These are phyloP conservation scores for Daphne laureola DNA, from an alignment of 441 rosid species.

Conservation along the genomic window DNA sequence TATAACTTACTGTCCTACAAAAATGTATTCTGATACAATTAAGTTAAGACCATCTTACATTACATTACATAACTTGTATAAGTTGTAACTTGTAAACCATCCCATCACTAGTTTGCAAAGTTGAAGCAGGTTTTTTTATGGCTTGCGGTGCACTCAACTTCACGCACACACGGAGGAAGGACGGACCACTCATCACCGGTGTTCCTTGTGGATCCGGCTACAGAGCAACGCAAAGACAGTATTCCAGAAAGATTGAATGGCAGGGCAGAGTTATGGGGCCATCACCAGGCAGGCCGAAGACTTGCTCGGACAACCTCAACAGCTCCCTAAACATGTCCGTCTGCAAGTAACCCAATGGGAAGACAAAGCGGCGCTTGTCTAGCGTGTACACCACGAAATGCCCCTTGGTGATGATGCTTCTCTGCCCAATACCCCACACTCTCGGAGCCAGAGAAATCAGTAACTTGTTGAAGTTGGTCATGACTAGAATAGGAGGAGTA, in stretches of 20 bases:
- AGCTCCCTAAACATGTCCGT: slow-evolving; percentile 20
- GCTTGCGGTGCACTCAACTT: too few relatives aligned
- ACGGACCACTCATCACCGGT: too few relatives aligned
- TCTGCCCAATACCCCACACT: slow-evolving; percentile 16
- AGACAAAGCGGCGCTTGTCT: slow-evolving; percentile 20
- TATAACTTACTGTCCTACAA: too few relatives aligned
- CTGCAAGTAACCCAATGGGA: slow-evolving; percentile 20
- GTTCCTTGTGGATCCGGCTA: too few relatives aligned
- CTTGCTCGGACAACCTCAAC: slow-evolving; percentile 24
- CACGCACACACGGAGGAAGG: too few relatives aligned
- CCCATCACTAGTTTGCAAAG: too few relatives aligned
- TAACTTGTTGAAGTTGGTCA: slow-evolving; percentile 12
- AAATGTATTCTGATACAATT: too few relatives aligned
- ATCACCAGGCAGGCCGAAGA: slow-evolving; percentile 18
- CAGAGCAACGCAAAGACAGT: slow-evolving; percentile 8
- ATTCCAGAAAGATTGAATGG: slow-evolving; percentile 17
- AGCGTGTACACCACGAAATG: slow-evolving; percentile 20
- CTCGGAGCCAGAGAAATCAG: slow-evolving; percentile 11
- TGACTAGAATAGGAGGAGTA: too few relatives aligned
- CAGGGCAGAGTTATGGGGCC: slow-evolving; percentile 25
- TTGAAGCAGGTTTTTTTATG: too few relatives aligned
- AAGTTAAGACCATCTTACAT: too few relatives aligned
- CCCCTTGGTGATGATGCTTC: slow-evolving; percentile 14
- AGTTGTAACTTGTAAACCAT: too few relatives aligned
- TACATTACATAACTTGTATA: too few relatives aligned